phyloP scores from a whole-genome alignment of 768 basidiomycete genomes.

The Termitomyces sp. region DNA sequence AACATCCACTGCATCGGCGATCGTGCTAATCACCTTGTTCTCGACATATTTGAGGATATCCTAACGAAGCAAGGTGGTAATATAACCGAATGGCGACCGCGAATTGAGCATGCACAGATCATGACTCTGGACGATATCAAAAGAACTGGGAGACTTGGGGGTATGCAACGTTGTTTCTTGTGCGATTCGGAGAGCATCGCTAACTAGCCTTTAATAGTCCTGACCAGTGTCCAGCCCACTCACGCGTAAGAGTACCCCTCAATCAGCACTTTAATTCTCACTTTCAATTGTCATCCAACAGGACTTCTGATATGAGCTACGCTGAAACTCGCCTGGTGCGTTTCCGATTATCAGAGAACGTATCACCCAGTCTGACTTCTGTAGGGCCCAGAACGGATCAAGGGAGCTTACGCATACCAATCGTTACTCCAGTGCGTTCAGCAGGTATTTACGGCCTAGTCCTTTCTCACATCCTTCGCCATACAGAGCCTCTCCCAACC shows the following conservation, averaged over 20 bases:
- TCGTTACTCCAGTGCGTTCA: conserved; percentile 59
- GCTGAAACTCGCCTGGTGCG: conserved; percentile 77
- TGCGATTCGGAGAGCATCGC: not conserved
- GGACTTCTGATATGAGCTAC: conserved; percentile 90
- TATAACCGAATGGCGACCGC: conserved; percentile 56
- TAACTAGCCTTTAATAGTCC: conserved; percentile 48
- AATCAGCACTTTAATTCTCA: not conserved
- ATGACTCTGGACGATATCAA: conserved; percentile 68
- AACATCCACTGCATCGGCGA: conserved; percentile 91
- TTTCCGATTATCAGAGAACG: not conserved
- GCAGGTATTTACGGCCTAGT: not conserved
- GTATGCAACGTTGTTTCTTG: conserved; percentile 37
- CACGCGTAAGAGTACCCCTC: conserved; percentile 61
- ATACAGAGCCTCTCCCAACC: conserved; percentile 47
- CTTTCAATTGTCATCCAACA: conserved; percentile 24
- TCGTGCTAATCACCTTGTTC: conserved; percentile 76
- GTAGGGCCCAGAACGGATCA: conserved; percentile 65
- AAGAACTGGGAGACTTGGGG: conserved; percentile 69
- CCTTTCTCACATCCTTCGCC: not conserved
- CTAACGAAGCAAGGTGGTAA: conserved; percentile 38
- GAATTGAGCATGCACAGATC: conserved; percentile 95
- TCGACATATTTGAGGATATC: conserved; percentile 80
- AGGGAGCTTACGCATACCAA: conserved; percentile 89
- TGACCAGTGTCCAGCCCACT: conserved; percentile 90
- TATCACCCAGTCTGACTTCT: not conserved